phyloP scores from a whole-genome alignment of 2,329 filamentous ascomycete species.

The Diaporthe helianthi region DNA sequence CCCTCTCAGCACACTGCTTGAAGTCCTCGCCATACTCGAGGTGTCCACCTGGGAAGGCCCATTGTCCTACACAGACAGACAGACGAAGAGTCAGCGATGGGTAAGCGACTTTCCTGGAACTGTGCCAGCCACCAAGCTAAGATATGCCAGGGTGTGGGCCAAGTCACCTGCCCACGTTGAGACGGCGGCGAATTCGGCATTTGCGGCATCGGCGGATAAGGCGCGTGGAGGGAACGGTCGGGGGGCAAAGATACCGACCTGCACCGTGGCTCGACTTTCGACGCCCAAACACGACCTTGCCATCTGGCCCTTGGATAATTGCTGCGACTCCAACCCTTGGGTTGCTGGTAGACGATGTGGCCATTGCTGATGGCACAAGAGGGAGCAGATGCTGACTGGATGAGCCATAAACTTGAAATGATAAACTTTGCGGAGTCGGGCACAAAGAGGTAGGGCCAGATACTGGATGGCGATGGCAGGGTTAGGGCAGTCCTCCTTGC shows the following conservation, averaged over 20 bases:
- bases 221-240: neutral
- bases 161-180: neutral
- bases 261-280: constrained; percentile 57
- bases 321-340: constrained; percentile 58
- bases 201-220: constrained; percentile 19
- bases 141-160: constrained; percentile 9
- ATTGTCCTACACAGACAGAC: constrained; percentile 42
- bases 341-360: constrained; percentile 33
- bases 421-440: constrained; percentile 7
- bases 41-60: constrained; percentile 77
- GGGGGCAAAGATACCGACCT: constrained; percentile 45
- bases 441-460: neutral
- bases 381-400: neutral
- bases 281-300: constrained; percentile 55
- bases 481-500: neutral
- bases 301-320: constrained; percentile 51
- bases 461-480: neutral
- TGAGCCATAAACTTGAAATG: neutral
- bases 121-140: neutral
- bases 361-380: constrained; percentile 36
- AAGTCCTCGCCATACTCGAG: constrained; percentile 73
- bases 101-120: neutral
- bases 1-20: constrained; percentile 68
- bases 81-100: neutral
- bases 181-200: constrained; percentile 17